Evolutionary conservation across 1,284 basidiomycete genomes (phyloP).

Genomic region (Sutorius eximius): DNA sequence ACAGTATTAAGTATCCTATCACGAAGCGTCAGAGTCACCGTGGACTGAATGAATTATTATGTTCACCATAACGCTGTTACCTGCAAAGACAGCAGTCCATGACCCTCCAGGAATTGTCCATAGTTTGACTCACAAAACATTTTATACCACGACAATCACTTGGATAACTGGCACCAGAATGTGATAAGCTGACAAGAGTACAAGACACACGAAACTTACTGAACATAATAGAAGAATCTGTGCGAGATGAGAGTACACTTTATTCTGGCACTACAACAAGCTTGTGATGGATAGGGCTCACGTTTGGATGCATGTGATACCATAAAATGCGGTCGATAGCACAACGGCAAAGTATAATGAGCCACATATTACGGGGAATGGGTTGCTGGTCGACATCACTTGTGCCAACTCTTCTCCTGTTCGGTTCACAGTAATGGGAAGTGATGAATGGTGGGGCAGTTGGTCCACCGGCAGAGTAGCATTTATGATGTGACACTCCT

Average conservation of each 20-base stretch:
- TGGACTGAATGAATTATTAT: background rate
- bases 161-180: slow-evolving; percentile 7
- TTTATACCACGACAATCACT: slow-evolving; percentile 6
- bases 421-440: too few relatives aligned
- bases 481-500: too few relatives aligned
- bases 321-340: slow-evolving; percentile 10
- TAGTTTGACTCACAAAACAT: slow-evolving; percentile 10
- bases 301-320: slow-evolving; percentile 18
- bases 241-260: too few relatives aligned
- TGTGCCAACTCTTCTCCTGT: too few relatives aligned
- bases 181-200: background rate
- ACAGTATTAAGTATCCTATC: slow-evolving; percentile 9
- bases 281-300: background rate
- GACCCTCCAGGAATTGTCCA: too few relatives aligned
- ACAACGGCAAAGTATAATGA: slow-evolving; percentile 8
- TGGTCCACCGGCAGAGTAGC: too few relatives aligned
- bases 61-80: slow-evolving; percentile 8
- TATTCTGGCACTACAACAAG: background rate
- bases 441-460: too few relatives aligned
- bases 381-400: too few relatives aligned
- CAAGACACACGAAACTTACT: background rate
- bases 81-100: background rate
- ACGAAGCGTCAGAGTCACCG: background rate
- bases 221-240: slow-evolving; percentile 21
- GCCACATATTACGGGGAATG: background rate